These are phyloP conservation scores for Leishmania martiniquensis DNA, from an alignment of 208 protist genomes.

Conservation along the genomic window DNA sequence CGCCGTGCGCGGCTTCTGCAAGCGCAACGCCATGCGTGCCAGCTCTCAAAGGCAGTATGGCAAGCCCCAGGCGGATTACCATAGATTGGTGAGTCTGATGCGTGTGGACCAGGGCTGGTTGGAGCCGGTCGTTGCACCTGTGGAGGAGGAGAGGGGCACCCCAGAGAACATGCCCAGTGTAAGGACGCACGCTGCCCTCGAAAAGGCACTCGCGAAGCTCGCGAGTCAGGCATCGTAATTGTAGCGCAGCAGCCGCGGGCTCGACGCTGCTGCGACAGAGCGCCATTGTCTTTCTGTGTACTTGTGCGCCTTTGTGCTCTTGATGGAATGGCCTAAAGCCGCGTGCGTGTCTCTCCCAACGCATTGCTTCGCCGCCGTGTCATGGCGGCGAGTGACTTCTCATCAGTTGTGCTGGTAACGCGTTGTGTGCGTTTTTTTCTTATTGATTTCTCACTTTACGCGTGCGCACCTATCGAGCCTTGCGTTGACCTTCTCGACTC, in stretches of 20 bases:
- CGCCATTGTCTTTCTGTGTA: background rate
- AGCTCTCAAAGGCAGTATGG: slow-evolving; percentile 18
- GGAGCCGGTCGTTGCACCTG: slow-evolving; percentile 36
- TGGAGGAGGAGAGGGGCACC: slow-evolving; percentile 25
- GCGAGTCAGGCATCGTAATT: slow-evolving; percentile 22
- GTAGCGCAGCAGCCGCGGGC: background rate
- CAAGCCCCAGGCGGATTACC: slow-evolving; percentile 33
- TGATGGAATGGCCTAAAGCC: background rate
- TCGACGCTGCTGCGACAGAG: background rate
- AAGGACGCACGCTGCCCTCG: slow-evolving; percentile 60
- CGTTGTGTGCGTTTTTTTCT: too few relatives aligned
- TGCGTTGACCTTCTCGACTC: background rate
- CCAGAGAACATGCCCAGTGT: slow-evolving; percentile 69
- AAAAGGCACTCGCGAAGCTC: slow-evolving; percentile 54
- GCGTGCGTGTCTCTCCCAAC: background rate
- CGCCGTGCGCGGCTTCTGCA: slow-evolving; percentile 70
- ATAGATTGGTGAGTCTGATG: slow-evolving; percentile 40
- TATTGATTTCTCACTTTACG: background rate
- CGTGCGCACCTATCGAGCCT: background rate
- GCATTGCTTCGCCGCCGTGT: background rate
- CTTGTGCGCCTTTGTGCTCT: background rate
- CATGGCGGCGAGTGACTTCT: background rate
- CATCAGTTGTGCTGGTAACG: background rate
- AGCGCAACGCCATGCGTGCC: slow-evolving; percentile 75
- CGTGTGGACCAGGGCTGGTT: slow-evolving; percentile 50